Percentiles rank a stretch among this genome's conserved stretches.
Evolutionary conservation across 2,329 filamentous ascomycete species (phyloP).

Genomic region (Paecilomyces dactylethromorphus): DNA sequence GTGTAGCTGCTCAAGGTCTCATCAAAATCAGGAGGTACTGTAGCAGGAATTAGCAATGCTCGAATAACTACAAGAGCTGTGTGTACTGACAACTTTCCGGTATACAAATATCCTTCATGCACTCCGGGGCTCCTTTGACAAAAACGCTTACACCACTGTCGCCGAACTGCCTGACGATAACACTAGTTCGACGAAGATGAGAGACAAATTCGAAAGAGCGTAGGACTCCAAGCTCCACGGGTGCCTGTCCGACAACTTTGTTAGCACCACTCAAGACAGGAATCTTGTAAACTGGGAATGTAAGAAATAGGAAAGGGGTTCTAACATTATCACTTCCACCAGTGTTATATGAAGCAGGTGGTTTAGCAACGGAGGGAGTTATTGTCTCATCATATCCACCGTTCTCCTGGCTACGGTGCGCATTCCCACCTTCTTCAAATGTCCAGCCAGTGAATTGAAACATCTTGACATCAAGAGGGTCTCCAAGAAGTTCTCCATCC

Average conservation of each 20-base stretch:
- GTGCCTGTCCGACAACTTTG: constrained; percentile 22
- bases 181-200: constrained; percentile 83
- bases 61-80: not conserved
- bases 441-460: constrained; percentile 93
- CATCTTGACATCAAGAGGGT: constrained; percentile 96
- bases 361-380: constrained; percentile 75
- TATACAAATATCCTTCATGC: constrained; percentile 87
- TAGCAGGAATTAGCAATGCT: constrained; percentile 5
- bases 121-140: constrained; percentile 94
- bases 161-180: constrained; percentile 83
- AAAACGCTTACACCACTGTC: constrained; percentile 79
- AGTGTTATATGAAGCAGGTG: constrained; percentile 53
- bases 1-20: constrained; percentile 86
- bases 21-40: constrained; percentile 79
- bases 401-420: constrained; percentile 56
- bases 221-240: constrained; percentile 81
- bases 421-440: constrained; percentile 74
- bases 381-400: constrained; percentile 72
- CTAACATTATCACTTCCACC: not conserved
- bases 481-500: constrained; percentile 82
- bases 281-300: not conserved
- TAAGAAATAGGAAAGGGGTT: not conserved
- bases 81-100: constrained; percentile 64
- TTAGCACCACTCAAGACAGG: constrained; percentile 36
- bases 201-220: constrained; percentile 94